phyloP scores from a whole-genome alignment of 2,329 filamentous ascomycete genomes.

The Penicillium sp. region DNA sequence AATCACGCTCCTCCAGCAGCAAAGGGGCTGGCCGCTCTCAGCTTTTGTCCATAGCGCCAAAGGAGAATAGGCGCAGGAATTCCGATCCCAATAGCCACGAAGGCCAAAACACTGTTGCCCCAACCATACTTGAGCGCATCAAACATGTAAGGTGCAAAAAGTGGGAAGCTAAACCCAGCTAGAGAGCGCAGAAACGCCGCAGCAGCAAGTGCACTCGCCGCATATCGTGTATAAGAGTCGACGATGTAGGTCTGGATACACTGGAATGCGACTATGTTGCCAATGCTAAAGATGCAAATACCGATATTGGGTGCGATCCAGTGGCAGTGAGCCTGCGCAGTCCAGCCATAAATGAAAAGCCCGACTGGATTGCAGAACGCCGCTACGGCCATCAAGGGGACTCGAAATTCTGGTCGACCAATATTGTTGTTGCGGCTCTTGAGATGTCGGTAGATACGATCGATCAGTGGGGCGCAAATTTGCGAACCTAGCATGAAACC shows the following conservation, averaged over 20 bases:
- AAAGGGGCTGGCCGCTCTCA: not conserved
- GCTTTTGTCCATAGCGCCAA: slow-evolving; percentile 52
- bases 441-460: slow-evolving; percentile 54
- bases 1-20: not conserved
- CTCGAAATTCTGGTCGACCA: slow-evolving; percentile 61
- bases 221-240: slow-evolving; percentile 46
- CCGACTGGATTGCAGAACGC: slow-evolving; percentile 47
- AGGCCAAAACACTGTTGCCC: slow-evolving; percentile 48
- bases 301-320: slow-evolving; percentile 62
- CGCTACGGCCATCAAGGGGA: slow-evolving; percentile 55
- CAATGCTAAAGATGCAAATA: slow-evolving; percentile 54
- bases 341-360: slow-evolving; percentile 63
- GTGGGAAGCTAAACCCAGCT: slow-evolving; percentile 47
- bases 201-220: slow-evolving; percentile 45
- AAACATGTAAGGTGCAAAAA: slow-evolving; percentile 49
- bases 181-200: slow-evolving; percentile 41
- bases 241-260: slow-evolving; percentile 52
- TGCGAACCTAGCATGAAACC: slow-evolving; percentile 64
- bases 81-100: slow-evolving; percentile 44
- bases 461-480: slow-evolving; percentile 54
- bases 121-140: slow-evolving; percentile 42
- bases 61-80: slow-evolving; percentile 56
- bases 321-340: slow-evolving; percentile 52
- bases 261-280: slow-evolving; percentile 51
- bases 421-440: slow-evolving; percentile 50